Evolutionary conservation across 352 stramenopile species (phyloP).

Genomic region (Peronospora farinosa): DNA sequence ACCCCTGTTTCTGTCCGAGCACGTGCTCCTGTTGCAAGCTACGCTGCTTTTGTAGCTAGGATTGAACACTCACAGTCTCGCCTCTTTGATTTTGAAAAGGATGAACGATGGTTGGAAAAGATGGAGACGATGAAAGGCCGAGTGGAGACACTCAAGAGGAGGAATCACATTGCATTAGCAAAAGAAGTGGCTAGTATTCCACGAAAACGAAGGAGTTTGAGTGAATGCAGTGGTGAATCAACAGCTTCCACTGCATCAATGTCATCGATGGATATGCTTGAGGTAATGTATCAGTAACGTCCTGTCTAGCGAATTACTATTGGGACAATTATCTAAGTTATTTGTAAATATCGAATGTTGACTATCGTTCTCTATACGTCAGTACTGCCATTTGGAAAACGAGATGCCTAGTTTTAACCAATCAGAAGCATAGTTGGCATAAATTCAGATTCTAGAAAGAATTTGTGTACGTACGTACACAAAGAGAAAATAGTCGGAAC

Average conservation of each 20-base stretch:
- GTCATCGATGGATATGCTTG: slow-evolving; percentile 27
- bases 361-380: not conserved
- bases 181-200: slow-evolving; percentile 17
- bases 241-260: slow-evolving; percentile 30
- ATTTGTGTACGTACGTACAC: slow-evolving; percentile 5
- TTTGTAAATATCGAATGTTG: slow-evolving; percentile 22
- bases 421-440: not conserved
- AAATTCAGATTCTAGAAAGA: too few relatives aligned
- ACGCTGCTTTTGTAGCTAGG: slow-evolving; percentile 25
- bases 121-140: slow-evolving; percentile 27
- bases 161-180: slow-evolving; percentile 17
- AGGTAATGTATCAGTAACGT: slow-evolving; percentile 20
- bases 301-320: too few relatives aligned
- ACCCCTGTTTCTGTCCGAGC: slow-evolving; percentile 20
- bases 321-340: slow-evolving; percentile 32
- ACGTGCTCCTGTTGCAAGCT: slow-evolving; percentile 21
- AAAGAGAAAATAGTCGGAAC: slow-evolving; percentile 26
- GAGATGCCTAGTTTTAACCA: slow-evolving; percentile 1
- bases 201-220: slow-evolving; percentile 29
- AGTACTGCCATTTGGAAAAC: too few relatives aligned
- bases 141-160: slow-evolving; percentile 30
- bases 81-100: slow-evolving; percentile 31
- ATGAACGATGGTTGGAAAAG: slow-evolving; percentile 30
- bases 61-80: slow-evolving; percentile 31
- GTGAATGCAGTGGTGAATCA: slow-evolving; percentile 31